A percentile compares a stretch with the other conserved stretches of the same genome.
These are phyloP conservation scores for Mycena metata DNA, from an alignment of 768 basidiomycete species.

Conservation along the genomic window DNA sequence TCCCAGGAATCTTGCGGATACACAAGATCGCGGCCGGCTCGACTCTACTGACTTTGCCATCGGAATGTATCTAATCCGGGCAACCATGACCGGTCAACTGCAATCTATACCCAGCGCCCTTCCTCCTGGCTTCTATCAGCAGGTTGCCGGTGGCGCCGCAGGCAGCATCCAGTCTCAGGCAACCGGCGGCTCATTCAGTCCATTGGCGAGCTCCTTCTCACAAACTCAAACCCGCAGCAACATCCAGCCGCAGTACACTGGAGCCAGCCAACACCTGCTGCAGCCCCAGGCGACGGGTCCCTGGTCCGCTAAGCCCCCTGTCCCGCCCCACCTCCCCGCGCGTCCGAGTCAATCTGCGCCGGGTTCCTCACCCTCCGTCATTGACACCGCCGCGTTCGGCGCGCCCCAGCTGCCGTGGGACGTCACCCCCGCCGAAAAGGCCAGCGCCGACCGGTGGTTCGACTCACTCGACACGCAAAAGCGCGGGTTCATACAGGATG, in stretches of 20 bases:
- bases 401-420: conserved; percentile 73
- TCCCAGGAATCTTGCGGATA: conserved; percentile 92
- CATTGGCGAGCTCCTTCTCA: conserved; percentile 59
- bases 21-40: conserved; percentile 89
- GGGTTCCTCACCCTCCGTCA: conserved; percentile 44
- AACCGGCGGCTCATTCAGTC: conserved; percentile 75
- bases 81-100: conserved; percentile 85
- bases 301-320: conserved; percentile 49
- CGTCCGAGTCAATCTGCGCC: conserved; percentile 48
- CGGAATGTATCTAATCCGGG: conserved; percentile 97
- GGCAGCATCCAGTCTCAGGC: conserved; percentile 62
- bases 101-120: conserved; percentile 78
- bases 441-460: conserved; percentile 82
- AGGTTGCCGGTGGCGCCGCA: conserved; percentile 69
- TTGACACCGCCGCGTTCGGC: conserved; percentile 44
- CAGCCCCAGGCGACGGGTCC: conserved; percentile 57
- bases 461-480: conserved; percentile 82
- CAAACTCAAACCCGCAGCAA: conserved; percentile 48
- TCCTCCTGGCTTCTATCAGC: conserved; percentile 89
- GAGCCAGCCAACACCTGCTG: conserved; percentile 64
- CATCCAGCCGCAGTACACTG: conserved; percentile 76
- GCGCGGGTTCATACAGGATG: conserved; percentile 89
- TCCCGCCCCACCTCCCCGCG: conserved; percentile 53
- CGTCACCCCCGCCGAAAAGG: conserved; percentile 85
- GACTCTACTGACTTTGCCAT: conserved; percentile 94